phyloP scores from a whole-genome alignment of 1,139 yeast species.

The Taphrina communis region DNA sequence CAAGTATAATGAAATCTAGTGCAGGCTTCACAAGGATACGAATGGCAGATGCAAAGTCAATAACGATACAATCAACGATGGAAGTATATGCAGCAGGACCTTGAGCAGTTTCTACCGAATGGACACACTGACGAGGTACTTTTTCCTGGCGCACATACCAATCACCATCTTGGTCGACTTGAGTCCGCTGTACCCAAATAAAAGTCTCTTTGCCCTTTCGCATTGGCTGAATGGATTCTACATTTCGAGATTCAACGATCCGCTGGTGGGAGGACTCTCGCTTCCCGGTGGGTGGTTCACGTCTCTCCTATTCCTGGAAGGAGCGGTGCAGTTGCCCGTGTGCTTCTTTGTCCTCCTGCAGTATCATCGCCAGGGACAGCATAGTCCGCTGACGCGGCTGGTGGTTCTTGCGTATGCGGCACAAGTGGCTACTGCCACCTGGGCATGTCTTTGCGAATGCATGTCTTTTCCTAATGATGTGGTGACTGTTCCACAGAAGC shows the following conservation, averaged over 20 bases:
- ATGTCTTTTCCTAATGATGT: constrained; percentile 11
- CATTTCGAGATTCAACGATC: constrained; percentile 20
- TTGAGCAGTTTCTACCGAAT: not conserved
- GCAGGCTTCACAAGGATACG: too few species aligned
- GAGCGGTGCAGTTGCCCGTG: constrained; percentile 21
- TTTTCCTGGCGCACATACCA: constrained; percentile 31
- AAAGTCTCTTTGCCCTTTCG: constrained; percentile 3
- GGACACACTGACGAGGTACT: constrained; percentile 18
- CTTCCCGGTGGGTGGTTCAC: constrained; percentile 37
- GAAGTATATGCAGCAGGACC: too few species aligned
- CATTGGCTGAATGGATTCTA: constrained; percentile 20
- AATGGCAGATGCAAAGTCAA: too few species aligned
- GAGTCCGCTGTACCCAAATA: constrained; percentile 23
- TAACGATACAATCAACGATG: too few species aligned
- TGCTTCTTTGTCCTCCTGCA: constrained; percentile 21
- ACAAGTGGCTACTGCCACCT: constrained; percentile 31
- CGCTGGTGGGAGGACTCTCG: constrained; percentile 24
- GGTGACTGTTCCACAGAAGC: constrained; percentile 7
- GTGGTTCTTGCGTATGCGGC: constrained; percentile 12
- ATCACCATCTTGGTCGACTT: constrained; percentile 31
- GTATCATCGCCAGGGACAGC: constrained; percentile 1
- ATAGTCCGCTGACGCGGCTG: constrained; percentile 21
- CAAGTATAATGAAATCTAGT: too few species aligned
- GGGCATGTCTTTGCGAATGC: constrained; percentile 27
- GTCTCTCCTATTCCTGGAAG: constrained; percentile 26